These are phyloP conservation scores for Carallia pectinifolia DNA, from an alignment of 345 rosid species.

Conservation along the genomic window DNA sequence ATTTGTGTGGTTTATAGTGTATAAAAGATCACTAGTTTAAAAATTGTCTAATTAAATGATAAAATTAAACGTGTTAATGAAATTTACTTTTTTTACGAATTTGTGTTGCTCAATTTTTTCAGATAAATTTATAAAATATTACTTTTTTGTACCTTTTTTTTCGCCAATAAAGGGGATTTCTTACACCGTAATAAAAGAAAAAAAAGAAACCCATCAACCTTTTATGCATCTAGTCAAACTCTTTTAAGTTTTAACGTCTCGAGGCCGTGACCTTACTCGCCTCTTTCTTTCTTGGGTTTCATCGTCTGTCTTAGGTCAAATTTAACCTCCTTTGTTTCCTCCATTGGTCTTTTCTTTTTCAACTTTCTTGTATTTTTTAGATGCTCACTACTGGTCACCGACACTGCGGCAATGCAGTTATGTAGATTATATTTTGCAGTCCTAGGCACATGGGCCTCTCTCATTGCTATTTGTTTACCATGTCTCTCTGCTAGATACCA, in stretches of 20 bases:
- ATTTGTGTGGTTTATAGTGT: too few relatives aligned
- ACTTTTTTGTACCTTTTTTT: too few relatives aligned
- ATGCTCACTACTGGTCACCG: slow-evolving; percentile 30
- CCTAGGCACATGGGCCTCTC: slow-evolving; percentile 13
- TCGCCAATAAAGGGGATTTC: too few relatives aligned
- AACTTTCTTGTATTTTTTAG: slow-evolving; percentile 12
- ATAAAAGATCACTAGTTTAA: too few relatives aligned
- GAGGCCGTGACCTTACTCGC: slow-evolving; percentile 21
- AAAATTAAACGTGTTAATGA: too few relatives aligned
- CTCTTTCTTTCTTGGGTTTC: slow-evolving; percentile 22
- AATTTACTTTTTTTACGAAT: too few relatives aligned
- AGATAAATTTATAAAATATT: too few relatives aligned
- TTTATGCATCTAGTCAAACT: slow-evolving; percentile 10
- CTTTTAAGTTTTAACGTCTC: slow-evolving; percentile 17
- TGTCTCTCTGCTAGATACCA: slow-evolving; percentile 18
- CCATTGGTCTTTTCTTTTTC: slow-evolving; percentile 10
- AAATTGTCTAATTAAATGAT: too few relatives aligned
- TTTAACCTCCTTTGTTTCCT: slow-evolving; percentile 33
- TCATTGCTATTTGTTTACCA: background rate
- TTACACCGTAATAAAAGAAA: too few relatives aligned
- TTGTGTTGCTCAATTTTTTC: too few relatives aligned
- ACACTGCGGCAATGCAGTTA: slow-evolving; percentile 29
- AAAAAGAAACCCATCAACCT: slow-evolving; percentile 4
- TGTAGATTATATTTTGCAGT: slow-evolving; percentile 49
- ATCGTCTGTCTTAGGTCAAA: slow-evolving; percentile 30